phyloP scores from a whole-genome alignment of 331 rosid genomes.

The Stylosanthes scabra region DNA sequence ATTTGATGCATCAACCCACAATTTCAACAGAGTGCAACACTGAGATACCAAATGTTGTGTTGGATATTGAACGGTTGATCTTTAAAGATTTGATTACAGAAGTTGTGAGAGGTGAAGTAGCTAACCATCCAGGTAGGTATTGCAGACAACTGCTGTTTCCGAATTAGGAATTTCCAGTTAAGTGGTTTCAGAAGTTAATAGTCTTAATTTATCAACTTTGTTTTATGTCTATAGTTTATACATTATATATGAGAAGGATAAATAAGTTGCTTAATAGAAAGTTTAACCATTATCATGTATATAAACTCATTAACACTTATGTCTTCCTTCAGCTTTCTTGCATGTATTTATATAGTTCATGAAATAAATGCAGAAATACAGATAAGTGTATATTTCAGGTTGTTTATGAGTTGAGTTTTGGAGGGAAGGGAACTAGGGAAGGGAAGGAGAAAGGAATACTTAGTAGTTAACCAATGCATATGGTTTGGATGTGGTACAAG shows the following conservation, averaged over 20 bases:
- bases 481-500: not conserved
- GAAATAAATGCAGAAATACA: conserved; percentile 39
- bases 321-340: conserved; percentile 28
- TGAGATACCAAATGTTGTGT: conserved; percentile 64
- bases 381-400: conserved; percentile 37
- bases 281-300: conserved; percentile 14
- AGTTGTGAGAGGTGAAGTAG: conserved; percentile 53
- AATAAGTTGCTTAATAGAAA: conserved; percentile 35
- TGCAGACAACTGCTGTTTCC: conserved; percentile 62
- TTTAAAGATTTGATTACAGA: conserved; percentile 91
- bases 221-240: conserved; percentile 16
- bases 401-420: too few species aligned
- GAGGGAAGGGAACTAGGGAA: too few species aligned
- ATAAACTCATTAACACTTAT: conserved; percentile 31
- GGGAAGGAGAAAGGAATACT: too few species aligned
- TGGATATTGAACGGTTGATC: conserved; percentile 79
- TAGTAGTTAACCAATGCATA: not conserved
- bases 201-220: conserved; percentile 28
- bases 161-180: conserved; percentile 41
- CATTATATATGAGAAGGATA: conserved; percentile 34
- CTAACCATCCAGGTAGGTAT: conserved; percentile 50
- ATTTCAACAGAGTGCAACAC: conserved; percentile 37
- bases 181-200: conserved; percentile 31
- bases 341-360: conserved; percentile 39
- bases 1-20: conserved; percentile 49